Evolutionary conservation across 768 basidiomycete genomes (phyloP).

Genomic region (Cystobasidium ongulense): DNA sequence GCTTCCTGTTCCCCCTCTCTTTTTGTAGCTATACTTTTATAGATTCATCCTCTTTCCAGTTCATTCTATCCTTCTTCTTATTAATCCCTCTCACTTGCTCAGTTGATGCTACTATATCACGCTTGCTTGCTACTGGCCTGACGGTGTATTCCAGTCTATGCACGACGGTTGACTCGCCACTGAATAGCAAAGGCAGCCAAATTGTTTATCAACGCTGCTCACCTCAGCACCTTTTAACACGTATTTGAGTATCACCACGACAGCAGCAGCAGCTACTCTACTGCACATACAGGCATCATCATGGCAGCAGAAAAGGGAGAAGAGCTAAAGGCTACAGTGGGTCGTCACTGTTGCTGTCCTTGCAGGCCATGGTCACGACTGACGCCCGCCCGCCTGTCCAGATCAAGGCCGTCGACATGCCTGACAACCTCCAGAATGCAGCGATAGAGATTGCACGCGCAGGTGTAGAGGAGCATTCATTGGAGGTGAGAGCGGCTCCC

Average conservation of each 20-base stretch:
- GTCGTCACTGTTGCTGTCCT: neutral
- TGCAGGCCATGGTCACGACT: neutral
- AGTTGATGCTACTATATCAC: too few species aligned
- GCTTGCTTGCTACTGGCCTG: neutral
- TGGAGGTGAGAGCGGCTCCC: constrained; percentile 17
- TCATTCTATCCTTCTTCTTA: neutral
- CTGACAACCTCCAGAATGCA: constrained; percentile 9
- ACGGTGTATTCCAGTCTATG: too few species aligned
- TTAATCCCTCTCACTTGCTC: too few species aligned
- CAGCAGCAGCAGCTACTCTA: too few species aligned
- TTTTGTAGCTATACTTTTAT: neutral
- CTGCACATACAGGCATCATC: neutral
- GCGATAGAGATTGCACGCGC: constrained; percentile 27
- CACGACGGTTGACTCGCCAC: too few species aligned
- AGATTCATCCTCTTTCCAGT: neutral
- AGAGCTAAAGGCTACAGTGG: neutral
- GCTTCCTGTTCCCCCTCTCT: neutral
- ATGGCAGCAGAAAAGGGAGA: neutral
- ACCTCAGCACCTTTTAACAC: neutral
- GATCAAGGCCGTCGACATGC: constrained; percentile 31
- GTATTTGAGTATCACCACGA: neutral
- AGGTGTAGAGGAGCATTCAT: constrained; percentile 5
- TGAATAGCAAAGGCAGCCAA: too few species aligned
- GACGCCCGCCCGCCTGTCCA: neutral
- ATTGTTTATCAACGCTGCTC: too few species aligned